These are phyloP conservation scores for Fusarium sp. DNA, from an alignment of 2,329 filamentous ascomycete genomes.

Conservation along the genomic window DNA sequence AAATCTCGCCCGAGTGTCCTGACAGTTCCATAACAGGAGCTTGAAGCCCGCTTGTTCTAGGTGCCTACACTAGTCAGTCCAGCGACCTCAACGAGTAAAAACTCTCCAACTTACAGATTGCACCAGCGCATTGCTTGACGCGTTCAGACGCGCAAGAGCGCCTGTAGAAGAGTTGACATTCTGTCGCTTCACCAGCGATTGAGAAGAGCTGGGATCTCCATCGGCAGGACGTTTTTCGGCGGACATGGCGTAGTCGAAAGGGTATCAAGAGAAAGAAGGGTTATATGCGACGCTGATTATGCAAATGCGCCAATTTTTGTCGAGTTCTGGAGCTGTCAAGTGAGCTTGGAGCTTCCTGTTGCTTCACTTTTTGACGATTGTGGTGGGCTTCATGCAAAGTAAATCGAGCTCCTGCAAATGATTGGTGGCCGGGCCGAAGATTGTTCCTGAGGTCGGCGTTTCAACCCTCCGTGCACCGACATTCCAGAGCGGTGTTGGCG, in stretches of 20 bases:
- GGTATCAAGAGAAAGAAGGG: not conserved
- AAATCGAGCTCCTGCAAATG: slow-evolving; percentile 29
- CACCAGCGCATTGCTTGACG: slow-evolving; percentile 57
- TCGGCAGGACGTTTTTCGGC: slow-evolving; percentile 92
- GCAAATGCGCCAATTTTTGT: slow-evolving; percentile 1
- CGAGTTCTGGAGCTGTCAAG: slow-evolving; percentile 6
- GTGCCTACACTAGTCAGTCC: slow-evolving; percentile 61
- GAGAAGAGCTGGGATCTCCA: slow-evolving; percentile 78
- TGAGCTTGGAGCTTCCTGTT: slow-evolving; percentile 23
- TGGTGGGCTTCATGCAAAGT: slow-evolving; percentile 30
- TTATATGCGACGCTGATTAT: slow-evolving; percentile 14
- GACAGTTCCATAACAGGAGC: slow-evolving; percentile 94
- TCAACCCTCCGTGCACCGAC: slow-evolving; percentile 37
- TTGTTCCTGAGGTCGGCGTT: slow-evolving; percentile 45
- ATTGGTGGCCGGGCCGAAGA: slow-evolving; percentile 47
- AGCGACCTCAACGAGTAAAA: not conserved
- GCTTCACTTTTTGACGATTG: slow-evolving; percentile 11
- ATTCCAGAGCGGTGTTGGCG: slow-evolving; percentile 32
- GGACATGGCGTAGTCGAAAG: slow-evolving; percentile 68
- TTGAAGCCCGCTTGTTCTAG: slow-evolving; percentile 82
- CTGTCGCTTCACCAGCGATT: slow-evolving; percentile 89
- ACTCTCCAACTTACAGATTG: slow-evolving; percentile 55
- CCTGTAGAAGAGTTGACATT: slow-evolving; percentile 65
- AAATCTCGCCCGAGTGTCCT: slow-evolving; percentile 85
- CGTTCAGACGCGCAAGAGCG: slow-evolving; percentile 61